phyloP scores from a whole-genome alignment of 2,329 filamentous ascomycete species.

The Mariannaea elegans region DNA sequence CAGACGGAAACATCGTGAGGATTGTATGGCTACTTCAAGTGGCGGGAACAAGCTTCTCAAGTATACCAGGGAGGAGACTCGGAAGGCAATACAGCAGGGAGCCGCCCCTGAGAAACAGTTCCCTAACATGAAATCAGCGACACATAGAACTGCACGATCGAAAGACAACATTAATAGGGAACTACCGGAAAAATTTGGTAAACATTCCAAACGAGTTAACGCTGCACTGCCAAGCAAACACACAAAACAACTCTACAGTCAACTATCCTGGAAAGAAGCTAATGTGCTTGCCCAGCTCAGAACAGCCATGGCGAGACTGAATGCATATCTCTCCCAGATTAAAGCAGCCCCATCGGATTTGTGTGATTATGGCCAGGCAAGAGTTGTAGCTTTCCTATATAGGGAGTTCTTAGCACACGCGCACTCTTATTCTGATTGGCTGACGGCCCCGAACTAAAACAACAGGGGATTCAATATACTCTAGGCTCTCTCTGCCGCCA shows the following conservation, averaged over 20 bases:
- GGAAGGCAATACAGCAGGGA: conserved; percentile 9
- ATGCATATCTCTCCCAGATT: conserved; percentile 22
- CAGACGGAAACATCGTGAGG: conserved; percentile 13
- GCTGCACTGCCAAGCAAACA: conserved; percentile 23
- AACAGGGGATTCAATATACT: too few relatives aligned
- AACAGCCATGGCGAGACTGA: conserved; percentile 30
- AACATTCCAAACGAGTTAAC: conserved; percentile 27
- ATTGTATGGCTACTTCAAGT: conserved; percentile 17
- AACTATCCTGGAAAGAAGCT: conserved; percentile 27
- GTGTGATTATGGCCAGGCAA: conserved; percentile 25
- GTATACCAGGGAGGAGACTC: background rate
- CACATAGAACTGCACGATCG: conserved; percentile 13
- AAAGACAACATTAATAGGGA: background rate
- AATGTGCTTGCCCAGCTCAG: conserved; percentile 31
- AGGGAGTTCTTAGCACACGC: too few relatives aligned
- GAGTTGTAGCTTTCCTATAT: too few relatives aligned
- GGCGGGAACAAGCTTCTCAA: background rate
- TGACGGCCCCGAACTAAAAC: too few relatives aligned
- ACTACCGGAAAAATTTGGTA: conserved; percentile 27
- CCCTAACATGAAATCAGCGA: conserved; percentile 23
- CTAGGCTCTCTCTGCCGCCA: too few relatives aligned
- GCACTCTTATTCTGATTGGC: too few relatives aligned
- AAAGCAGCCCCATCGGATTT: conserved; percentile 15
- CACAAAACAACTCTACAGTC: conserved; percentile 29
- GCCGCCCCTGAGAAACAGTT: conserved; percentile 6